Evolutionary conservation across 2,329 filamentous ascomycete genomes (phyloP).

Genomic region (Westerdykella ornata): DNA sequence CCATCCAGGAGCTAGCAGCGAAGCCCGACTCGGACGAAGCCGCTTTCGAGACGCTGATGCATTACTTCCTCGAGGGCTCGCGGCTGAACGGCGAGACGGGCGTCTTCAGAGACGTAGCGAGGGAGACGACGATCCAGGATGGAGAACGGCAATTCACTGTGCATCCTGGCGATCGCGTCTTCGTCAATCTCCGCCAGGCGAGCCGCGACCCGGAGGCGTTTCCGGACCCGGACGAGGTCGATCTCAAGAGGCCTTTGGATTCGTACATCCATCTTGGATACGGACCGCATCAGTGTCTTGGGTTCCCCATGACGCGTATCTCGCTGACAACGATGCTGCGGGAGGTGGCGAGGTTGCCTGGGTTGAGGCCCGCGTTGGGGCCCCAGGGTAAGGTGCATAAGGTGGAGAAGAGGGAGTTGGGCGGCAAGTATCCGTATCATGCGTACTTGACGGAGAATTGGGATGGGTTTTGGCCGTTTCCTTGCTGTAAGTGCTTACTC

Average conservation of each 20-base stretch:
- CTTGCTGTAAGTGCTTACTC: slow-evolving; percentile 39
- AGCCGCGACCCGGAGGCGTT: slow-evolving; percentile 39
- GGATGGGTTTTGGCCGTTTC: slow-evolving; percentile 44
- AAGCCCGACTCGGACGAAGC: slow-evolving; percentile 35
- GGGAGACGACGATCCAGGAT: slow-evolving; percentile 30
- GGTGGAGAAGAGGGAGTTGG: slow-evolving; percentile 28
- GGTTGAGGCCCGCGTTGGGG: slow-evolving; percentile 36
- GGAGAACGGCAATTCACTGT: slow-evolving; percentile 25
- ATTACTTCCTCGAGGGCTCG: slow-evolving; percentile 45
- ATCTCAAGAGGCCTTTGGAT: slow-evolving; percentile 36
- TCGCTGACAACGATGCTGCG: slow-evolving; percentile 43
- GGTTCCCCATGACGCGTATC: slow-evolving; percentile 39
- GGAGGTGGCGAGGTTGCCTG: slow-evolving; percentile 38
- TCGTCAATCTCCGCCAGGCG: slow-evolving; percentile 41
- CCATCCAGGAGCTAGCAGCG: slow-evolving; percentile 45
- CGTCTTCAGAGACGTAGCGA: slow-evolving; percentile 35
- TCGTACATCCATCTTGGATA: slow-evolving; percentile 42
- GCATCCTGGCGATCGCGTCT: slow-evolving; percentile 35
- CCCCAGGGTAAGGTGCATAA: slow-evolving; percentile 40
- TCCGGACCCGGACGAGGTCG: slow-evolving; percentile 37
- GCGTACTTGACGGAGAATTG: slow-evolving; percentile 45
- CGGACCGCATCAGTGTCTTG: slow-evolving; percentile 41
- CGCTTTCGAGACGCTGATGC: slow-evolving; percentile 44
- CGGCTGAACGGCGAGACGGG: slow-evolving; percentile 42
- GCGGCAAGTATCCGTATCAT: slow-evolving; percentile 35